Percentiles rank a stretch among this genome's conserved stretches.
Conservation (phyloP, 768 basidiomycete genomes). For the Mycena filopes region DNA sequence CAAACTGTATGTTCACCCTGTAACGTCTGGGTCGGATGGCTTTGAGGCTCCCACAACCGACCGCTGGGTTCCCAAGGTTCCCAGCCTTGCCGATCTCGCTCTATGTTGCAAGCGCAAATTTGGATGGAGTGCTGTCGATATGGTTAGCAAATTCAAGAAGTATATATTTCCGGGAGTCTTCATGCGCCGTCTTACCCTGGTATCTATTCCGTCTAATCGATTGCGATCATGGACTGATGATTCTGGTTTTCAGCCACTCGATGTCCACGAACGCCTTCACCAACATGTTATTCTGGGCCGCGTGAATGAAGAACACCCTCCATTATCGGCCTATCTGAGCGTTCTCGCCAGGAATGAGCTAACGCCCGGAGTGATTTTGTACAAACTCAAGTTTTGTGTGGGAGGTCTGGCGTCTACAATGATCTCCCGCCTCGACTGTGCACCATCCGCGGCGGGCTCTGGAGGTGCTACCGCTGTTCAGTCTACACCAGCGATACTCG, state of each 20-base stretch:
- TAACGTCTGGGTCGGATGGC: conserved; percentile 25
- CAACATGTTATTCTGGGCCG: background rate
- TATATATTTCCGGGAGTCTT: conserved; percentile 2
- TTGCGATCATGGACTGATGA: background rate
- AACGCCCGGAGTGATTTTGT: no score
- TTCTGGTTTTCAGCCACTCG: background rate
- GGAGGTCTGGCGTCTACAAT: no score
- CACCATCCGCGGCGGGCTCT: no score
- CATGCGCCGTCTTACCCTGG: background rate
- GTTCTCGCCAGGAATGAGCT: background rate
- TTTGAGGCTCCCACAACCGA: background rate
- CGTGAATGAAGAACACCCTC: background rate
- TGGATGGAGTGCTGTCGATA: conserved; percentile 15
- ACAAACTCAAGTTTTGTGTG: no score
- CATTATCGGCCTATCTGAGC: background rate
- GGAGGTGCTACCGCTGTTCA: no score
- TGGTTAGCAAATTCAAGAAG: conserved; percentile 1
- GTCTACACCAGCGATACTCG: no score
- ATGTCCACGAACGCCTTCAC: background rate
- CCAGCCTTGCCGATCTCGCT: conserved; percentile 15
- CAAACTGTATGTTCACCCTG: conserved; percentile 5
- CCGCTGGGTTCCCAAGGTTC: conserved; percentile 5
- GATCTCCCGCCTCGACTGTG: no score
- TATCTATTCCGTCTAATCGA: background rate
- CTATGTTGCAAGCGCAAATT: conserved; percentile 18